Conservation (phyloP, 2,329 filamentous ascomycete genomes). For the Hypoxylon sp. region DNA sequence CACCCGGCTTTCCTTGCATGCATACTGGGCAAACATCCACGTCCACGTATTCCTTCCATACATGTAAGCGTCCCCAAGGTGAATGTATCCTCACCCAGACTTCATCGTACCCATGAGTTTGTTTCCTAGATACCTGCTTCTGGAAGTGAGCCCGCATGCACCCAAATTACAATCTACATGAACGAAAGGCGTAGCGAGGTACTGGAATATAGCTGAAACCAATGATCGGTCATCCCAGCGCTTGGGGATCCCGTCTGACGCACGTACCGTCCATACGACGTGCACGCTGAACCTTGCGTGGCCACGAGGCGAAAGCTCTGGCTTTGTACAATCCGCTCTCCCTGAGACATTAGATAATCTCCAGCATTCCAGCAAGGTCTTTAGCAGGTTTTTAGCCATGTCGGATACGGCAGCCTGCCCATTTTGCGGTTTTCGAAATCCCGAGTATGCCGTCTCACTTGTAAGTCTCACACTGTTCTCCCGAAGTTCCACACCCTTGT, state of each 20-base stretch:
- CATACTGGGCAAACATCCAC: neutral
- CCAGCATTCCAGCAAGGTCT: neutral
- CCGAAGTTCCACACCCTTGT: neutral
- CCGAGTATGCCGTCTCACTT: conserved; percentile 56
- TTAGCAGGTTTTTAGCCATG: conserved; percentile 10
- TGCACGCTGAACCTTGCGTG: too few species aligned
- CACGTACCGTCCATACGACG: conserved; percentile 9
- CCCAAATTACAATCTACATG: neutral
- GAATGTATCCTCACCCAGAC: conserved; percentile 2
- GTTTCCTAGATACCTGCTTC: too few species aligned
- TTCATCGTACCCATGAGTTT: too few species aligned
- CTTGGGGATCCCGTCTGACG: conserved; percentile 20
- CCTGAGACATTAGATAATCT: neutral
- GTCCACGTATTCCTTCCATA: neutral
- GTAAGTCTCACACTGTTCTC: conserved; percentile 43
- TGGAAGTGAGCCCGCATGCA: neutral
- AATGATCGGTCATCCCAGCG: conserved; percentile 21
- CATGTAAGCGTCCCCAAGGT: neutral
- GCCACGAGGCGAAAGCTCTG: neutral
- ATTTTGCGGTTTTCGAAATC: conserved; percentile 55
- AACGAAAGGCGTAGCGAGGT: neutral
- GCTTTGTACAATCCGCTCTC: conserved; percentile 2
- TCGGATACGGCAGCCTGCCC: conserved; percentile 51
- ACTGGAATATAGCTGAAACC: conserved; percentile 20
- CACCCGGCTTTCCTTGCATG: conserved; percentile 27